Conservation (phyloP, 306 rosid species). For the Medicago lupulina region DNA sequence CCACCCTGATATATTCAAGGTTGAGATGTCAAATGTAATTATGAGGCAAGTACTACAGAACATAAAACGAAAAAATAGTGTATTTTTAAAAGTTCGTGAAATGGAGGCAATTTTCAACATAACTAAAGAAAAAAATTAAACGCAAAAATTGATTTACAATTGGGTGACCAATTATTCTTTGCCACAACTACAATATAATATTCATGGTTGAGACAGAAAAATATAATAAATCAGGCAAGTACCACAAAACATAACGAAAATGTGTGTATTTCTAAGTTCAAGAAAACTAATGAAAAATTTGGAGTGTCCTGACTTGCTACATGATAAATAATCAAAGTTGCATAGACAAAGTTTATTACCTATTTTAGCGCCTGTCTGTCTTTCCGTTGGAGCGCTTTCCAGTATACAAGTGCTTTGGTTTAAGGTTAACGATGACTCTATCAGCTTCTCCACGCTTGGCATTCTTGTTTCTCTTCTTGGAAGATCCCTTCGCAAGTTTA, state of each 20-base stretch:
- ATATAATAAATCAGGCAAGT: neutral
- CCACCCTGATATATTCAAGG: neutral
- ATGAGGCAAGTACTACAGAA: neutral
- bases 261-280: neutral
- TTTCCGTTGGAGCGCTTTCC: neutral
- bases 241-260: constrained; percentile 20
- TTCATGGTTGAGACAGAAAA: neutral
- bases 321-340: constrained; percentile 6
- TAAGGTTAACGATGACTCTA: neutral
- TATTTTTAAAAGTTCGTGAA: neutral
- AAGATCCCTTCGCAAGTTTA: neutral
- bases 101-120: neutral
- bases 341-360: neutral
- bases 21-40: neutral
- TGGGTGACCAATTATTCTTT: too few relatives aligned
- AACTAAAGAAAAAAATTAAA: neutral
- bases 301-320: neutral
- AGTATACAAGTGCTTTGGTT: neutral
- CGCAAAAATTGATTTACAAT: neutral
- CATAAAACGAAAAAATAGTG: too few relatives aligned
- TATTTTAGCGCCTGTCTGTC: neutral
- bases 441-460: neutral
- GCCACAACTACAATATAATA: neutral
- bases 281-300: neutral
- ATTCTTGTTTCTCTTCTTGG: neutral